Conservation (phyloP, 345 rosid genomes). For the Eutrema heterophyllum region DNA sequence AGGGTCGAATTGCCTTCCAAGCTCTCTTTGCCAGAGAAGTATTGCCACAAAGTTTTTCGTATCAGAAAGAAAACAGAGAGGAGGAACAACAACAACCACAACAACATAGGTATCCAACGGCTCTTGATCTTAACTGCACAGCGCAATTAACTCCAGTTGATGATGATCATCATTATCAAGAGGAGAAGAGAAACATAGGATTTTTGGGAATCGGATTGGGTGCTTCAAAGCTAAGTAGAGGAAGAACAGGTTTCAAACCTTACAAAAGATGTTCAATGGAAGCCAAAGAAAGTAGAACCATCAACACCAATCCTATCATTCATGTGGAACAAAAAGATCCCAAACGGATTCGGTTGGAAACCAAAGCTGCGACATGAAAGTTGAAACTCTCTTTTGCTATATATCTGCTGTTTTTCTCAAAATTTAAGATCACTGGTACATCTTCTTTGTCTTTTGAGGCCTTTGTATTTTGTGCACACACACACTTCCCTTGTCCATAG, state of each 20-base stretch:
- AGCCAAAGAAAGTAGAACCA: slow-evolving; percentile 55
- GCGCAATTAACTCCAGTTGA: slow-evolving; percentile 15
- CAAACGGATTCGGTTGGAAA: slow-evolving; percentile 82
- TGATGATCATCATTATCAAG: slow-evolving; percentile 34
- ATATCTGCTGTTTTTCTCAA: neutral
- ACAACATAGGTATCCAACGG: slow-evolving; percentile 28
- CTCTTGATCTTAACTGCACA: slow-evolving; percentile 48
- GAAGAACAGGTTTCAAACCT: slow-evolving; percentile 83
- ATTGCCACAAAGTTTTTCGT: slow-evolving; percentile 90
- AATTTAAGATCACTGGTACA: slow-evolving; percentile 15
- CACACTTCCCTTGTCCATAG: slow-evolving; percentile 21
- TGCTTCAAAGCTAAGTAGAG: slow-evolving; percentile 44
- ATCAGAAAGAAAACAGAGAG: slow-evolving; percentile 29
- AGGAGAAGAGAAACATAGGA: slow-evolving; percentile 40
- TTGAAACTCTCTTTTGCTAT: neutral
- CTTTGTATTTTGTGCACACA: slow-evolving; percentile 16
- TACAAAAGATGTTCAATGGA: slow-evolving; percentile 86
- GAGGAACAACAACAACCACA: slow-evolving; percentile 28
- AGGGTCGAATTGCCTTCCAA: slow-evolving; percentile 94
- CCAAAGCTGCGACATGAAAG: slow-evolving; percentile 51
- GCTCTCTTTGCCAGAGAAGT: slow-evolving; percentile 82
- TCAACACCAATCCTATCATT: slow-evolving; percentile 27
- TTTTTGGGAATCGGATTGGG: slow-evolving; percentile 55
- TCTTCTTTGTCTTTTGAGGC: slow-evolving; percentile 24
- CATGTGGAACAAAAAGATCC: slow-evolving; percentile 68